A percentile compares a stretch with the other conserved stretches of the same genome.
phyloP scores from a whole-genome alignment of 345 rosid genomes.

The Passiflora organensis region DNA sequence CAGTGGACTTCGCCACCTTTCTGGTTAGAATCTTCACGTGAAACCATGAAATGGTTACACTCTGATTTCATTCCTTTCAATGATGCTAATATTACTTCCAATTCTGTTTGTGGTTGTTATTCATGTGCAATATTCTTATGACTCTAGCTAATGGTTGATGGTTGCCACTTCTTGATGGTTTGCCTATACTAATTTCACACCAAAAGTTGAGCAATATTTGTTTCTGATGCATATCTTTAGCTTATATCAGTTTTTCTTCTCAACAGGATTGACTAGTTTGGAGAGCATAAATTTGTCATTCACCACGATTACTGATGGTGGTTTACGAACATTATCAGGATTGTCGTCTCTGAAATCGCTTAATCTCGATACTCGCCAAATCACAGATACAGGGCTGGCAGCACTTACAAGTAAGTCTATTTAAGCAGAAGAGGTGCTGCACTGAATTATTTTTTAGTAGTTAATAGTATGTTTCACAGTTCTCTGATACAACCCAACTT shows the following conservation, averaged over 20 bases:
- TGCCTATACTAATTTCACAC: too few species aligned
- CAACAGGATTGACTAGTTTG: slow-evolving; percentile 61
- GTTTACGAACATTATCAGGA: slow-evolving; percentile 66
- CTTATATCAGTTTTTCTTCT: background rate
- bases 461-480: too few species aligned
- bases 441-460: too few species aligned
- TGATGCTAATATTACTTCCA: too few species aligned
- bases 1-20: slow-evolving; percentile 14
- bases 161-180: too few species aligned
- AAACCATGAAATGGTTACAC: too few species aligned
- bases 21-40: slow-evolving; percentile 55
- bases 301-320: slow-evolving; percentile 60
- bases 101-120: too few species aligned
- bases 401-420: slow-evolving; percentile 66
- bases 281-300: slow-evolving; percentile 83
- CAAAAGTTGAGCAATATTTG: too few species aligned
- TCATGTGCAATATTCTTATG: too few species aligned
- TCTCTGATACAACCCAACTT: too few species aligned
- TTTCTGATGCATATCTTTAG: background rate
- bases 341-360: slow-evolving; percentile 70
- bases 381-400: slow-evolving; percentile 87
- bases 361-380: slow-evolving; percentile 71
- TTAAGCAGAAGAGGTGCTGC: background rate
- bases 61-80: too few species aligned
- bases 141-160: too few species aligned